Percentiles rank a stretch among this genome's conserved stretches.
Evolutionary conservation across 1,139 yeast genomes (phyloP).

Genomic region (Debaryomyces nepalensis): DNA sequence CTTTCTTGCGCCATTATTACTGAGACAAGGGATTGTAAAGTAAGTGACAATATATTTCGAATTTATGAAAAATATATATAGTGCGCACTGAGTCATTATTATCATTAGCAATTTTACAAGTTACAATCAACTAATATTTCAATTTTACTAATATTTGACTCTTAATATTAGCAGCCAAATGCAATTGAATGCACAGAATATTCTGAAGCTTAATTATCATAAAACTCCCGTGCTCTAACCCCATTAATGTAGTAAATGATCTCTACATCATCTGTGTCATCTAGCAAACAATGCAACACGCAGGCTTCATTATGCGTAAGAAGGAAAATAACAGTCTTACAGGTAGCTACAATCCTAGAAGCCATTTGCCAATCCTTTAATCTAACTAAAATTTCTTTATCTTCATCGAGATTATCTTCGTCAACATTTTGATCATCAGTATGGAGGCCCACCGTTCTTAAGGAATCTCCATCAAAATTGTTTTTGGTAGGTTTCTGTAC

Average conservation of each 20-base stretch:
- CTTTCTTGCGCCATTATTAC: constrained; percentile 8
- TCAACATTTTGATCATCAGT: constrained; percentile 18
- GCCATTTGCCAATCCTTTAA: constrained; percentile 64
- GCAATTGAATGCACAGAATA: neutral
- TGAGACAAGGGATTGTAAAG: neutral
- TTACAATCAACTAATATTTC: too few relatives aligned
- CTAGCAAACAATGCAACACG: constrained; percentile 60
- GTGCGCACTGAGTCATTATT: constrained; percentile 4
- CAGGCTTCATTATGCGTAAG: constrained; percentile 56
- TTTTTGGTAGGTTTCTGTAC: constrained; percentile 32
- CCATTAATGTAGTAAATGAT: constrained; percentile 57
- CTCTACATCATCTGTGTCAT: constrained; percentile 59
- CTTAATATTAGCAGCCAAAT: too few relatives aligned
- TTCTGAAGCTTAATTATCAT: constrained; percentile 7
- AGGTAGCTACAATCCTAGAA: constrained; percentile 54
- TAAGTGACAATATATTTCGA: neutral
- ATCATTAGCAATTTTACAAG: too few relatives aligned
- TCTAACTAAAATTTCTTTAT: constrained; percentile 47
- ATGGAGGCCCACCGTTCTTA: constrained; percentile 24
- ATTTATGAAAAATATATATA: neutral
- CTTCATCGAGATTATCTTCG: constrained; percentile 30
- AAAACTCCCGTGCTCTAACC: constrained; percentile 21
- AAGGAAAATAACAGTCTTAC: constrained; percentile 56
- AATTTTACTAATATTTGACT: too few relatives aligned
- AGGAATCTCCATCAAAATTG: constrained; percentile 26